Evolutionary conservation across 1,139 yeast genomes (phyloP).

Genomic region (Blastobotrys serpentis): DNA sequence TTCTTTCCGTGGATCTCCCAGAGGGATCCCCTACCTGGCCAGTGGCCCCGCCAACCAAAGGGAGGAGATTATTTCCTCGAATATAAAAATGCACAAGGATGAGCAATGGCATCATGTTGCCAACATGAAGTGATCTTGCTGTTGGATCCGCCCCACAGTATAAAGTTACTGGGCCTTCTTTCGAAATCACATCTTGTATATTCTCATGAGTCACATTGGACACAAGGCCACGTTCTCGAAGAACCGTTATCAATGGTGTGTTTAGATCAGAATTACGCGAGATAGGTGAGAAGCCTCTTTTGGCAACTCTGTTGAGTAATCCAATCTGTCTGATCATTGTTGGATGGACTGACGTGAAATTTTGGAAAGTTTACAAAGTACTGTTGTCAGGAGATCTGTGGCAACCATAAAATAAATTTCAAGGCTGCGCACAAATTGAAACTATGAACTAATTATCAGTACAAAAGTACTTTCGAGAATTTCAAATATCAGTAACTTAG

Average conservation of each 20-base stretch:
- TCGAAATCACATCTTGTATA: constrained; percentile 43
- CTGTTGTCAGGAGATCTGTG: background rate
- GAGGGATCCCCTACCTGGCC: constrained; percentile 98
- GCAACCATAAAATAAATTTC: background rate
- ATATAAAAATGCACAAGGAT: constrained; percentile 77
- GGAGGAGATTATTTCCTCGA: constrained; percentile 79
- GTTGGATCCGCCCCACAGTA: constrained; percentile 98
- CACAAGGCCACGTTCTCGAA: constrained; percentile 28
- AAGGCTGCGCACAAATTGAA: too few species aligned
- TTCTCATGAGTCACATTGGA: constrained; percentile 31
- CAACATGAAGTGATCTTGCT: constrained; percentile 84
- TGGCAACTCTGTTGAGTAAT: background rate
- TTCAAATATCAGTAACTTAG: too few species aligned
- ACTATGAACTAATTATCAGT: too few species aligned
- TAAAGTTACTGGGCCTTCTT: constrained; percentile 48
- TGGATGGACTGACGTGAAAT: background rate
- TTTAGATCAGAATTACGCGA: constrained; percentile 7
- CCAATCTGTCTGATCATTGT: background rate
- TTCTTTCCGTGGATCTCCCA: constrained; percentile 78
- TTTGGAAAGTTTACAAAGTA: background rate
- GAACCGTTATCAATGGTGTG: constrained; percentile 21
- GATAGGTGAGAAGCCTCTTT: background rate
- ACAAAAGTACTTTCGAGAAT: too few species aligned
- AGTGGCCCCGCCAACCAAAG: constrained; percentile 96
- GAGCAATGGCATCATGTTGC: constrained; percentile 85